Base-by-base conservation (phyloP, 352 stramenopile species). In the Halophytophthora polymorphica region DNA sequence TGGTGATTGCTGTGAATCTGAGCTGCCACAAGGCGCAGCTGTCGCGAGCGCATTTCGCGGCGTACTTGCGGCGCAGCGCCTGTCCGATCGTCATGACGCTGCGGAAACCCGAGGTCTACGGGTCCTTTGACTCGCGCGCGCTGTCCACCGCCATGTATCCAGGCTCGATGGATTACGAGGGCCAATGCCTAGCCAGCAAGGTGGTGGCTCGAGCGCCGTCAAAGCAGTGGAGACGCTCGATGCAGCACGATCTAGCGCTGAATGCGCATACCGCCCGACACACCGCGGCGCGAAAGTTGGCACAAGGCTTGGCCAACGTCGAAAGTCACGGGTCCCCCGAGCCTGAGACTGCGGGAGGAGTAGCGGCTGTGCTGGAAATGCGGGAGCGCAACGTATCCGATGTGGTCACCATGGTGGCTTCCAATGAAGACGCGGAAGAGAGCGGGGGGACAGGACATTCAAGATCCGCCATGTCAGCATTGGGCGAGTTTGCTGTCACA, bases 131-230 rank as follows among this genome's bases (percentile, higher is more conserved):
- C 63, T 89, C 77, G 38, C 69, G 68, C 15, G 67, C 73, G 18
- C 61, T 87, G 47, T 78, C 68, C 6, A 91, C 81, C 0, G 81
- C 81, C 22, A 86, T 91, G 71, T 91, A 88, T 45, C 81, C 81
- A 15, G 47, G 73, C 23, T 88, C 76, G 37, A 63, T 67, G 37
- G 81, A 91, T 37, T 86, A 87, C 50, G 45, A 71, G 41, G 52
- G 61, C 6, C 61, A 70, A 2, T 13, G 18, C 50, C 6, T 63
- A 61, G 41, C 64, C 22, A 69, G 64, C 28, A 69, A 72, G 37
- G 74, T 85, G 18, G 57, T 69, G 10, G 59, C 72, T 0, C 74
- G 77, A 40, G 81, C 75, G 18, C 73, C 81, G 4, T 77, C 81
- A n/a, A 69, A 63, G 53, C 77, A 91, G 44, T 91, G 81, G 81